phyloP scores from a whole-genome alignment of 805 yeast species.

The Metschnikowia bowlesiae region DNA sequence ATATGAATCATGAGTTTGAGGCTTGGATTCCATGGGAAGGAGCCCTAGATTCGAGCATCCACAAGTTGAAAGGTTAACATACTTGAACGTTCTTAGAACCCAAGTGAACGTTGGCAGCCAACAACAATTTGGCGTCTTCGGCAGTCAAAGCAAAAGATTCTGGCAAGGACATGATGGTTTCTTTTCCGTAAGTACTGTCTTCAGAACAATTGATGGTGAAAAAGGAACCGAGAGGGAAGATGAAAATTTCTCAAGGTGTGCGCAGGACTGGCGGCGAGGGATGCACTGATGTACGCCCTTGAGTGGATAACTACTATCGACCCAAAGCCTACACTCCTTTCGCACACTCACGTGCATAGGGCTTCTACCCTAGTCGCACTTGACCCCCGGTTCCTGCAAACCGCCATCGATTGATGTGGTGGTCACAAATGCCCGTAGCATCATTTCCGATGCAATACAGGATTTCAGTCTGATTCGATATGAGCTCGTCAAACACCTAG shows the following conservation, averaged over 20 bases:
- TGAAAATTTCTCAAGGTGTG: slow-evolving; percentile 20
- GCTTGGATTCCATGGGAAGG: too few relatives aligned
- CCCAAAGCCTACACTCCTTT: neutral
- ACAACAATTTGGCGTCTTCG: slow-evolving; percentile 97
- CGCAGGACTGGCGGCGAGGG: slow-evolving; percentile 19
- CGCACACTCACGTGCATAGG: slow-evolving; percentile 5
- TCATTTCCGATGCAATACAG: too few relatives aligned
- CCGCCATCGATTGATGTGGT: too few relatives aligned
- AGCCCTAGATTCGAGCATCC: neutral
- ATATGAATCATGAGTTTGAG: neutral
- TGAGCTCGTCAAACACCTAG: too few relatives aligned
- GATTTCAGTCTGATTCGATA: too few relatives aligned
- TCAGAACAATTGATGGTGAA: slow-evolving; percentile 18
- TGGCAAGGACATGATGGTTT: slow-evolving; percentile 66
- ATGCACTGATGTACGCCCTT: slow-evolving; percentile 12
- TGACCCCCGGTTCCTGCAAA: too few relatives aligned
- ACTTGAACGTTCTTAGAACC: slow-evolving; percentile 99
- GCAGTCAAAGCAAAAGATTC: slow-evolving; percentile 89
- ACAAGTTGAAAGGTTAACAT: slow-evolving; percentile 39
- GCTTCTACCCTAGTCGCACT: slow-evolving; percentile 1
- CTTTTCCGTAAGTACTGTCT: slow-evolving; percentile 17
- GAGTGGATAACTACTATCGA: neutral
- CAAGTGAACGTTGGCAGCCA: slow-evolving; percentile 99
- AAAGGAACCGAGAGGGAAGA: slow-evolving; percentile 13
- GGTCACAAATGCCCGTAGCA: too few relatives aligned